Evolutionary conservation across 106 monocot species (phyloP), one percentile per base, ranked within the genome.

Genomic region (Cymbidium sinense): DNA sequence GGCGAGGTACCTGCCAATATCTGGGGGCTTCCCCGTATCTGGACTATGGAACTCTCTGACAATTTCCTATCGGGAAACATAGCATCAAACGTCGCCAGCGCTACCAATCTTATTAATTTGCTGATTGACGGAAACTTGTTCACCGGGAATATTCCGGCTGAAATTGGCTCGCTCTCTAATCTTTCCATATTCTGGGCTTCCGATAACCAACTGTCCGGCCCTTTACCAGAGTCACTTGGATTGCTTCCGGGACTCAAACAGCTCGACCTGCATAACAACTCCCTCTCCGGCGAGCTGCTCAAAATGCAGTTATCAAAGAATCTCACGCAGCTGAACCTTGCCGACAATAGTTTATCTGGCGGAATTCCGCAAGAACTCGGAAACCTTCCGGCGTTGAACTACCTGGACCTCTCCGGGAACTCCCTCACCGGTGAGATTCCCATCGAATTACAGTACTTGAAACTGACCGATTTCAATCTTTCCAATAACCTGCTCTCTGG

Each of bases 401-500:
- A 93, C 39, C 90, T 96, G 25, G 93, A 96, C 73, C 82, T 96
- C 31, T 93, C 93, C 0, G 64, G 79, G 8, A 96, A 96, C 73
- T 15, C 2, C 15, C 84, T 96, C 39, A 83, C 79, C 5, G 95
- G 95, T 0, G 77, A 50, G 44, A 84, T 96, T 34, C 95, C 95
- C 39, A 44, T 18, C 17, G 58, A 93, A 70, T 41, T 96, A 55
- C 87, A 91, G 81, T 87, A 85, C 39, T 76, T 96, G 65, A 93
- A 89, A 75, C 87, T 96, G 3, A 86, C 74, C 77, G 75, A 64
- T 27, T 86, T 96, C 78, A 91, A 96, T 77, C 47, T 96, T 15
- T 96, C 95, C 58, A 78, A 89, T 64, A 96, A 96, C 74, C 82
- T 80, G 23, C 89, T 96, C 70, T 82, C 79, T 15, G 95, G 95